Conservation (phyloP, 148 eudicot species). For the Camellia lanceoleosa region DNA sequence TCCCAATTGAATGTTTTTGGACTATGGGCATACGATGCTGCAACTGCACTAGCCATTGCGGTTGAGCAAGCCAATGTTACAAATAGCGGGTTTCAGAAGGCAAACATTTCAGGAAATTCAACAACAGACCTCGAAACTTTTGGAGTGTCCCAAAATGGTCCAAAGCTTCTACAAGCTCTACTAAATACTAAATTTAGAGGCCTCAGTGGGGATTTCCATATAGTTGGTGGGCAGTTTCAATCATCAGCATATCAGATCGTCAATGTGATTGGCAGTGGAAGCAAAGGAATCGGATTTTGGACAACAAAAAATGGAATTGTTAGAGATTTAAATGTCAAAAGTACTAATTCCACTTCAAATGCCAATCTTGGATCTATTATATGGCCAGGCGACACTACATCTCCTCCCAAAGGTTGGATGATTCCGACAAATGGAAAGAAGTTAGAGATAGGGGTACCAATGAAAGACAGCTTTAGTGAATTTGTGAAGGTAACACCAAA, state of each 20-base stretch:
- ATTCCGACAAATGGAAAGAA: conserved; percentile 42
- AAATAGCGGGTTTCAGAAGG: not conserved
- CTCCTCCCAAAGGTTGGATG: conserved; percentile 35
- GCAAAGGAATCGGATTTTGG: conserved; percentile 28
- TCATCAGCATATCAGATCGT: conserved; percentile 24
- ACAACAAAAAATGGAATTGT: conserved; percentile 23
- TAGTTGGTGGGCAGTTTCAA: conserved; percentile 32
- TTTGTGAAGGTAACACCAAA: conserved; percentile 36
- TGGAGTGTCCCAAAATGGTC: conserved; percentile 27
- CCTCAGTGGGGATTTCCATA: conserved; percentile 30
- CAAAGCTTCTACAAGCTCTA: conserved; percentile 14
- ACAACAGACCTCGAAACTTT: conserved; percentile 19
- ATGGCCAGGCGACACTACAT: conserved; percentile 35
- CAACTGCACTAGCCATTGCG: conserved; percentile 35
- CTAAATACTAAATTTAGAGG: conserved; percentile 25
- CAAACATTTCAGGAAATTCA: not conserved
- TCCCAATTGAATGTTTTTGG: conserved; percentile 22
- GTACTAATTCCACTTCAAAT: not conserved
- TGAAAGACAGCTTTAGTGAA: conserved; percentile 40
- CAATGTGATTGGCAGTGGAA: conserved; percentile 28
- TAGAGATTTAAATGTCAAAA: conserved; percentile 1
- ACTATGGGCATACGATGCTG: conserved; percentile 43
- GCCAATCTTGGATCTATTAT: conserved; percentile 19
- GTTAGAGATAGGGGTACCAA: conserved; percentile 52
- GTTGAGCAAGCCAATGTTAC: conserved; percentile 23